Base-by-base conservation (phyloP, 2,329 filamentous ascomycete genomes). In the Cladosporium sp. region DNA sequence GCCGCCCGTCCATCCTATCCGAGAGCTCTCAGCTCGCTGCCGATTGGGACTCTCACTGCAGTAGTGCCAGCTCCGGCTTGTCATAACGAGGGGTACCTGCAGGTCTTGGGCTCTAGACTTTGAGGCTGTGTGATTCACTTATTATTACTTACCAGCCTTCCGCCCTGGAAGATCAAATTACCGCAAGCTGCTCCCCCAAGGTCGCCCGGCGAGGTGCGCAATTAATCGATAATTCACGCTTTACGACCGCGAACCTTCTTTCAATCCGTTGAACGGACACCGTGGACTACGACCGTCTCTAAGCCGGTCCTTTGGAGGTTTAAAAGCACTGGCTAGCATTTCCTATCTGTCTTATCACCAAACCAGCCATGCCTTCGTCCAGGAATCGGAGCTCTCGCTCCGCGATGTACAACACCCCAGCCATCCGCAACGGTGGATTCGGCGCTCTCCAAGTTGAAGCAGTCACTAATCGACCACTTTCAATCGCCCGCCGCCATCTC, bases 361-460 rank as follows among this genome's bases (percentile, higher is more conserved):
- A n/a, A 11, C n/a, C 8, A n/a, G 15, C 15, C 3, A 61, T 63
- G 61, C 58, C 61, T 18, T 47, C 58, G 17, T 34, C 41, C 19
- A 52, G 61, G 44, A 51, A 53, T 42, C 55, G 53, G 40, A 42
- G 34, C 36, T 42, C 43, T 38, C 56, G 59, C 37, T 54, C 62
- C 34, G 63, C 62, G 5, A 64, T 67, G 61, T 67, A 64, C 58
- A 65, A 65, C 58, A 67, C 64, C 1, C 64, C 64, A 5, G 55
- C 58, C 20, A 66, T 67, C 51, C 58, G 63, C 38, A 65, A 58
- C 15, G 64, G 63, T 41, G 64, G 64, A 41, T 65, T 67, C 43
- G 64, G 64, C 9, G 63, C 61, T 8, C 54, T 67, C 3, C 64
- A 67, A 53, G 62, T 67, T 37, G 64, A 67, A 54, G 63, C 64